These are phyloP conservation scores for Dendrostoma leiphaemia DNA, from an alignment of 2,329 filamentous ascomycete species.

Conservation along the genomic window DNA sequence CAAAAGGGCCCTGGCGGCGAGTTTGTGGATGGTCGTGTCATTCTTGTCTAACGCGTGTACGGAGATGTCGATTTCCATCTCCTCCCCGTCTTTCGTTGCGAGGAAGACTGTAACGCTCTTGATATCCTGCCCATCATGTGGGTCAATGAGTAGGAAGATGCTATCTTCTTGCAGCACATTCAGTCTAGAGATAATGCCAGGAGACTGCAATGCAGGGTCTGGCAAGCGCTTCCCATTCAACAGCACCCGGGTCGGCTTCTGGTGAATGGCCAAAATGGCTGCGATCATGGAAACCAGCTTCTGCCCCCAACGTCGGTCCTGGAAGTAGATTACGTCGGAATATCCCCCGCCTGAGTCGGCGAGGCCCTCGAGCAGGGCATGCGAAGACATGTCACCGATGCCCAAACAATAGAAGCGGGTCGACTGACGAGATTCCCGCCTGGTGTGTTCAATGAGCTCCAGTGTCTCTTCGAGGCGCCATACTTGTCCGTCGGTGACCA, in stretches of 20 bases:
- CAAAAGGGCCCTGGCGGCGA: conserved; percentile 18
- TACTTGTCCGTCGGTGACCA: conserved; percentile 56
- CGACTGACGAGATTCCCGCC: conserved; percentile 36
- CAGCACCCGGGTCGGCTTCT: neutral
- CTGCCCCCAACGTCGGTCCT: conserved; percentile 21
- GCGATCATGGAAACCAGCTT: conserved; percentile 20
- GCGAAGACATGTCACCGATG: conserved; percentile 52
- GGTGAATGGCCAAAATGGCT: conserved; percentile 14
- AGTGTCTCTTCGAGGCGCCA: conserved; percentile 49
- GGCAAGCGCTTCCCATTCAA: neutral
- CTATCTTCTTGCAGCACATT: conserved; percentile 15
- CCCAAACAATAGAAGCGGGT: conserved; percentile 57
- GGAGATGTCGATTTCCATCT: conserved; percentile 2
- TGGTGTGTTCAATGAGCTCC: conserved; percentile 43
- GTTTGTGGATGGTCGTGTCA: conserved; percentile 16
- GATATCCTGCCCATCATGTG: neutral
- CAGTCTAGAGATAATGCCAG: conserved; percentile 15
- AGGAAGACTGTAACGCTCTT: conserved; percentile 4
- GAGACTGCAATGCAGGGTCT: conserved; percentile 6
- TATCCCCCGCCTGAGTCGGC: conserved; percentile 57
- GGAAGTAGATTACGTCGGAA: conserved; percentile 28
- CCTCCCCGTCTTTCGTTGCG: neutral
- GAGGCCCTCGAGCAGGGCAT: conserved; percentile 57
- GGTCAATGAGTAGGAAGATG: conserved; percentile 16
- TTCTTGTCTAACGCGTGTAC: conserved; percentile 4